phyloP scores from a whole-genome alignment of 1,139 yeast genomes.

The Candida frijolesensis region DNA sequence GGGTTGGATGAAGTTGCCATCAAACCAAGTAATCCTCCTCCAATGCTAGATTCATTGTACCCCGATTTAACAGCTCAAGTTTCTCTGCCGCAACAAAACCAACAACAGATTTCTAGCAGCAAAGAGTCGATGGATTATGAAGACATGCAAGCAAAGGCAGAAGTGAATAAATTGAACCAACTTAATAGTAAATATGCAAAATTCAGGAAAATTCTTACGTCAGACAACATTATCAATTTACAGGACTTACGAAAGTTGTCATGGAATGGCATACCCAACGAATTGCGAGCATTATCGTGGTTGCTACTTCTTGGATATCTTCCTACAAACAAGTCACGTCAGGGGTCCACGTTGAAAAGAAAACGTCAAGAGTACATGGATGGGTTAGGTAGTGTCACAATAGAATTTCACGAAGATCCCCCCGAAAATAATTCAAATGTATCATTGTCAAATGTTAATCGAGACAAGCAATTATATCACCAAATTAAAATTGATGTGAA shows the following conservation, averaged over 20 bases:
- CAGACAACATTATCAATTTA: conserved; percentile 54
- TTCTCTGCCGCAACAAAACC: conserved; percentile 1
- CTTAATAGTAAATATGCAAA: conserved; percentile 62
- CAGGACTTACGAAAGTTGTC: conserved; percentile 73
- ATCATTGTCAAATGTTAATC: conserved; percentile 23
- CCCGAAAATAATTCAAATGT: conserved; percentile 20
- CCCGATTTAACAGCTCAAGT: conserved; percentile 37
- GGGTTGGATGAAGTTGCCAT: conserved; percentile 56
- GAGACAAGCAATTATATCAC: conserved; percentile 87
- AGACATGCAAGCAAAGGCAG: conserved; percentile 40
- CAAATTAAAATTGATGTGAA: conserved; percentile 96
- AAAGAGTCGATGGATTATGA: conserved; percentile 25
- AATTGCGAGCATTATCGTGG: conserved; percentile 86
- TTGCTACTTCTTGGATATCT: conserved; percentile 85
- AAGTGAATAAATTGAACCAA: conserved; percentile 59
- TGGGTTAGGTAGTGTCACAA: conserved; percentile 48
- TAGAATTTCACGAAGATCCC: conserved; percentile 53
- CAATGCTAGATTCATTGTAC: conserved; percentile 39
- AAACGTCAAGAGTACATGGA: conserved; percentile 86
- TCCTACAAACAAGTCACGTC: conserved; percentile 81
- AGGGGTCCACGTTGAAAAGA: conserved; percentile 67
- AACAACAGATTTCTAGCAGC: conserved; percentile 1
- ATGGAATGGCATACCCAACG: conserved; percentile 93
- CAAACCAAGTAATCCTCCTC: conserved; percentile 14
- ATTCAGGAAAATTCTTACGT: conserved; percentile 64